phyloP scores from a whole-genome alignment of 176 grass and related monocot species.

The Bolboschoenus planiculmis region DNA sequence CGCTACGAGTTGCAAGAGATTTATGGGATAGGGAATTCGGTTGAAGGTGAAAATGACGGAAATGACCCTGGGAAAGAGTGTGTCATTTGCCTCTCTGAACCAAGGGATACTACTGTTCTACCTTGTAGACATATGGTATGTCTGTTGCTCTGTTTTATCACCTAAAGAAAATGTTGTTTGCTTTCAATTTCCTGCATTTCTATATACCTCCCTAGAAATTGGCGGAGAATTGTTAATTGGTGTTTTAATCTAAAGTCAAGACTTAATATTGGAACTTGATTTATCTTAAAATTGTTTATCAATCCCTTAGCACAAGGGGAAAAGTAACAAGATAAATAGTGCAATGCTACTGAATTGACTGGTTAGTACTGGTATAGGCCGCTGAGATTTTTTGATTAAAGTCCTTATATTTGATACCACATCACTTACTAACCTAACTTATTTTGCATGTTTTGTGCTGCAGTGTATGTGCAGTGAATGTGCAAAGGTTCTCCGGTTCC shows the following conservation, averaged over 20 bases:
- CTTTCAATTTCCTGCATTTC: background rate
- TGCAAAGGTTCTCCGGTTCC: slow-evolving; percentile 91
- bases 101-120: slow-evolving; percentile 93
- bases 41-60: slow-evolving; percentile 67
- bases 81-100: slow-evolving; percentile 94
- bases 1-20: slow-evolving; percentile 96
- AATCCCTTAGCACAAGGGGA: background rate
- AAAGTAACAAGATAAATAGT: background rate
- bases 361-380: background rate
- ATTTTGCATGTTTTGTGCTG: slow-evolving; percentile 15
- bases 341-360: background rate
- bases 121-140: slow-evolving; percentile 98
- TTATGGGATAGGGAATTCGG: slow-evolving; percentile 92
- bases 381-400: background rate
- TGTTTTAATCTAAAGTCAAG: background rate
- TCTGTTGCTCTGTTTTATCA: slow-evolving; percentile 3
- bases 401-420: background rate
- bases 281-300: background rate
- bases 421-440: background rate
- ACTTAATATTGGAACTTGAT: background rate
- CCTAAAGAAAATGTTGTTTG: background rate
- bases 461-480: slow-evolving; percentile 99
- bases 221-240: background rate
- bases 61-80: slow-evolving; percentile 98
- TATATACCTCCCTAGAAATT: background rate